Conservation (phyloP, 2,329 filamentous ascomycete species). For the Alternaria sp. region DNA sequence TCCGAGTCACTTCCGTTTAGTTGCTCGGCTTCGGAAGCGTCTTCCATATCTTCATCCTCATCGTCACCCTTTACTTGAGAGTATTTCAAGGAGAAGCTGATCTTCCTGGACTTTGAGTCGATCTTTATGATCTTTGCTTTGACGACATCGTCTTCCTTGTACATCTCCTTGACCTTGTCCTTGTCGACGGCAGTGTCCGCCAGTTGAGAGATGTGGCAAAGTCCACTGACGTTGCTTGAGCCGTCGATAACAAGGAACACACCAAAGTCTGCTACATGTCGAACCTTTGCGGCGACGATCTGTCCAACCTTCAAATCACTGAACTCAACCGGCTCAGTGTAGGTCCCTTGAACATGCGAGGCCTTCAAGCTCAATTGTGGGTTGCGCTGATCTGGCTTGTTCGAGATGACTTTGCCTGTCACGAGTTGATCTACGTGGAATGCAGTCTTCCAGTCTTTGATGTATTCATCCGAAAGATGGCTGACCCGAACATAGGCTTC, state of each 20-base stretch:
- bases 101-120: constrained; percentile 75
- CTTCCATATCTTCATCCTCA: constrained; percentile 50
- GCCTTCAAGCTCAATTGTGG: constrained; percentile 87
- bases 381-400: constrained; percentile 73
- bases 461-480: constrained; percentile 86
- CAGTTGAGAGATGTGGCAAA: constrained; percentile 93
- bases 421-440: constrained; percentile 92
- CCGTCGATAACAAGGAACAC: constrained; percentile 92
- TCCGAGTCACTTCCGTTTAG: constrained; percentile 51
- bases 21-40: constrained; percentile 42
- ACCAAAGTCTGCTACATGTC: constrained; percentile 93
- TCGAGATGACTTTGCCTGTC: constrained; percentile 79
- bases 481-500: constrained; percentile 84
- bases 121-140: constrained; percentile 89
- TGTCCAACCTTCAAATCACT: constrained; percentile 81
- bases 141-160: constrained; percentile 88
- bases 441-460: constrained; percentile 94
- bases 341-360: constrained; percentile 82
- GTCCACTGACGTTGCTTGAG: constrained; percentile 86
- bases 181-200: constrained; percentile 83
- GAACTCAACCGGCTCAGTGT: constrained; percentile 75
- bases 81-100: constrained; percentile 92
- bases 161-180: constrained; percentile 88
- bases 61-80: constrained; percentile 78
- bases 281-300: constrained; percentile 85